Evolutionary conservation across 2,329 filamentous ascomycete species (phyloP), one percentile per base, ranked within the genome.

Genomic region (Calonectria pseudoreteaudii): DNA sequence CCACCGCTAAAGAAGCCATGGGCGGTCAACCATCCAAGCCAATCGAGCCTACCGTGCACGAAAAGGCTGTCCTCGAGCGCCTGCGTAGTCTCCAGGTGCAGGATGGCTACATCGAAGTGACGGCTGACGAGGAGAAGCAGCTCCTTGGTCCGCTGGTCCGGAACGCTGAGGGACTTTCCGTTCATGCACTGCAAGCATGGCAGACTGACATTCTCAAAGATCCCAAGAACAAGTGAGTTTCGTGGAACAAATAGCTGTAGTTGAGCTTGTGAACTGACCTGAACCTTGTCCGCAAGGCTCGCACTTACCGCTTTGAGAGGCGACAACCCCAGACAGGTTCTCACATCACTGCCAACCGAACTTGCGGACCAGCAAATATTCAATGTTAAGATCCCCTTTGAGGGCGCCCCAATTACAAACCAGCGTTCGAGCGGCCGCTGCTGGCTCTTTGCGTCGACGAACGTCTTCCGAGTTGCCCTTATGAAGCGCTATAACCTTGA

Each of bases 381-480:
- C 91, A 97, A 96, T 81, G 86, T 95, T 83, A 92, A 92, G 83
- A 95, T 98, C 74, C 94, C 95, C 0, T 89, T 94, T 69, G 95
- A 98, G 83, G 95, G 95, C 64, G 90, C 88, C 0, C 95, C 95
- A 0, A 93, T 98, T 75, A 97, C 95, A 0, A 96, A 97, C 83
- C 95, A 98, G 86, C 90, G 93, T 41, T 91, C 91, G 10, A 95
- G 93, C 2, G 95, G 95, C 10, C 90, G 95, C 76, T 98, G 95
- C 88, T 98, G 95, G 95, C 91, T 98, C 75, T 98, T 98, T 79
- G 95, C 95, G 1, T 92, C 94, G 6, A 97, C 94, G n/a, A 98
- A 98, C 79, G 93, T 97, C 70, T 97, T 98, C 86, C 93, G 95
- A 34, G 90, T 98, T n/a, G 93, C 95, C 1, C 88, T 98, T 60